Percentiles rank a stretch among this genome's conserved stretches.
These are phyloP conservation scores for Ilyonectria robusta DNA, from an alignment of 2,329 filamentous ascomycete genomes.

Conservation along the genomic window DNA sequence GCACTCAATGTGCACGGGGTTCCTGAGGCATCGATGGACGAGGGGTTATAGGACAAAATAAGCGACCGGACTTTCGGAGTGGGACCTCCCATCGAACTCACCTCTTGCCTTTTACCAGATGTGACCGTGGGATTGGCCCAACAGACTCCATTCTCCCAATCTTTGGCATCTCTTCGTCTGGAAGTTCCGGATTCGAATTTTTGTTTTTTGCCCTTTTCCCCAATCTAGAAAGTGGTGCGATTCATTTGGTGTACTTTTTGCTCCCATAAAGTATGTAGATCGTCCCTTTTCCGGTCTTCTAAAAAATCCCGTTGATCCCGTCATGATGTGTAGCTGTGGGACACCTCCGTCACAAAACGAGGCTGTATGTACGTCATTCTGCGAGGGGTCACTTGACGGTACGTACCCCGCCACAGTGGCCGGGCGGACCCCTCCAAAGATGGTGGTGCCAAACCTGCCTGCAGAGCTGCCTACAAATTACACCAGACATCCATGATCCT, in stretches of 20 bases:
- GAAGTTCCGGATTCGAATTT: slow-evolving; percentile 59
- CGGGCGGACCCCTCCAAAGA: slow-evolving; percentile 15
- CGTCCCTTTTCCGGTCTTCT: not conserved
- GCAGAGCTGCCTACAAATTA: slow-evolving; percentile 8
- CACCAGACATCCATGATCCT: slow-evolving; percentile 34
- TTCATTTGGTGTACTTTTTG: slow-evolving; percentile 25
- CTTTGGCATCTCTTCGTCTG: slow-evolving; percentile 63
- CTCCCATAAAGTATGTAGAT: not conserved
- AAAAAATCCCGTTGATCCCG: too few relatives aligned
- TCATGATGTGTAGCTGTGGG: not conserved
- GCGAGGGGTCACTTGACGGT: slow-evolving; percentile 7
- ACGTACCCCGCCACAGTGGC: slow-evolving; percentile 13
- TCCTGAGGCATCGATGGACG: rapidly evolving
- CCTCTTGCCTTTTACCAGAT: slow-evolving; percentile 87
- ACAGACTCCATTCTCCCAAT: slow-evolving; percentile 66
- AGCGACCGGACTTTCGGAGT: slow-evolving; percentile 61
- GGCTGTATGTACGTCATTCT: slow-evolving; percentile 25
- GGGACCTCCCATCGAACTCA: slow-evolving; percentile 81
- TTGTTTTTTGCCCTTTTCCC: slow-evolving; percentile 47
- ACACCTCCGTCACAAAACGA: slow-evolving; percentile 4
- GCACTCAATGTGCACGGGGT: slow-evolving; percentile 1
- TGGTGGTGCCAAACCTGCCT: slow-evolving; percentile 18
- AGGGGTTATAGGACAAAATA: slow-evolving; percentile 43
- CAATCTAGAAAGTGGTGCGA: slow-evolving; percentile 4
- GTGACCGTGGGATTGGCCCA: slow-evolving; percentile 76